Percentiles rank a stretch among this genome's conserved stretches.
These are phyloP conservation scores for Prillingera fragicola DNA, from an alignment of 1,284 basidiomycete genomes.

Conservation along the genomic window DNA sequence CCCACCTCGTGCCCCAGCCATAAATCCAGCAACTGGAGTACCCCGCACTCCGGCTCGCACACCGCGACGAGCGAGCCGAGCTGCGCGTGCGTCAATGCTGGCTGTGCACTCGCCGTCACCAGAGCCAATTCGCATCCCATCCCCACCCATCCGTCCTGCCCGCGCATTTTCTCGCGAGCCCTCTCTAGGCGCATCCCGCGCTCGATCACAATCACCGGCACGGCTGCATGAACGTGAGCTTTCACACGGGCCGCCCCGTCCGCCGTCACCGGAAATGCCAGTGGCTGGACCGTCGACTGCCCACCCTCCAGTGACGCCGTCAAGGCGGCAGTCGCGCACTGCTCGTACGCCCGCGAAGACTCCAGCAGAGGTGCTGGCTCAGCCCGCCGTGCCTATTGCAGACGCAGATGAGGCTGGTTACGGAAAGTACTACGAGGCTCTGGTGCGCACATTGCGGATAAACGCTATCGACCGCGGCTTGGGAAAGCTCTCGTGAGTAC, in stretches of 20 bases:
- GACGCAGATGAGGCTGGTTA: conserved; percentile 26
- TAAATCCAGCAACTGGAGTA: no score
- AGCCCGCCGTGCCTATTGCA: conserved; percentile 19
- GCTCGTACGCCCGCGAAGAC: conserved; percentile 2
- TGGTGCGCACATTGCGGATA: conserved; percentile 37
- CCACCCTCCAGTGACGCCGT: background rate
- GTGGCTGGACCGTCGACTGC: no score
- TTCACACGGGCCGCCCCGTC: background rate
- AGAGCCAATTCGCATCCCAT: no score
- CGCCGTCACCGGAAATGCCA: conserved; percentile 3
- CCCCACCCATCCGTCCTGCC: no score
- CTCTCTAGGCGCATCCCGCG: background rate
- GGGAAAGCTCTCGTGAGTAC: conserved; percentile 43
- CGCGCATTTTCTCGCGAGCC: no score
- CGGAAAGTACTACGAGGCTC: conserved; percentile 37
- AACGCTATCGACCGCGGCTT: conserved; percentile 36
- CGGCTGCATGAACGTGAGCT: background rate
- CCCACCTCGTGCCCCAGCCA: no score
- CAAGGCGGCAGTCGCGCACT: background rate
- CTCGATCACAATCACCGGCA: background rate
- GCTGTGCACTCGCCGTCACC: no score
- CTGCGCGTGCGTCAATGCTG: no score
- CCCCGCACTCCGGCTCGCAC: no score
- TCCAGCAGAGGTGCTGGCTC: conserved; percentile 15
- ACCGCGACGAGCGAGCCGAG: no score